These are phyloP conservation scores for Fusarium torreyae DNA, from an alignment of 2,329 filamentous ascomycete species.

Conservation along the genomic window DNA sequence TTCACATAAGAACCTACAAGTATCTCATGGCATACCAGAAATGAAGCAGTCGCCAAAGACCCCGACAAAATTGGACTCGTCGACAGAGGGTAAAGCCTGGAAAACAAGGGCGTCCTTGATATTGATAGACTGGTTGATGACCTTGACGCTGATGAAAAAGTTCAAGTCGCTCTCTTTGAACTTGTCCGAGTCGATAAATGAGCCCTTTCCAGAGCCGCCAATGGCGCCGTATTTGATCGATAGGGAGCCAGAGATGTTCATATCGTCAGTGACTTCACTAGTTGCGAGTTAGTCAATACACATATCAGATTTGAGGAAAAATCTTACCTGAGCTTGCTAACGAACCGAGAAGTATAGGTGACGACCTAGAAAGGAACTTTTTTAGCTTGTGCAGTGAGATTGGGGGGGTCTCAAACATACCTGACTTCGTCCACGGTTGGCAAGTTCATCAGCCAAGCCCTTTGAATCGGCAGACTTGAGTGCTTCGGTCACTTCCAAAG, in stretches of 20 bases:
- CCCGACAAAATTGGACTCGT: not conserved
- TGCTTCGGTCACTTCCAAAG: conserved; percentile 5
- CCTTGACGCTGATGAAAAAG: conserved; percentile 14
- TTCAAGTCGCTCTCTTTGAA: conserved; percentile 9
- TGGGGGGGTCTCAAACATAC: no score
- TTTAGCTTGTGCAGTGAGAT: no score
- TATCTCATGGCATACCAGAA: not conserved
- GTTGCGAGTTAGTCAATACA: not conserved
- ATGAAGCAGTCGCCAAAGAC: conserved; percentile 3
- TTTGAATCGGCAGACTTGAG: conserved; percentile 5
- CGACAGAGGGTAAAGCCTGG: not conserved
- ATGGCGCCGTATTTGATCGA: conserved; percentile 3
- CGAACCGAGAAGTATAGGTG: not conserved
- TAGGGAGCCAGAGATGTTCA: conserved; percentile 6
- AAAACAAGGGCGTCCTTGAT: conserved; percentile 5
- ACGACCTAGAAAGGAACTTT: not conserved
- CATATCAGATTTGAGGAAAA: fast-evolving
- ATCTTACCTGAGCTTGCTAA: conserved; percentile 1
- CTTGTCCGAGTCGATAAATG: not conserved
- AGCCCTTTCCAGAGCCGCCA: not conserved
- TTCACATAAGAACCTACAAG: not conserved
- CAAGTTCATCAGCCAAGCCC: not conserved
- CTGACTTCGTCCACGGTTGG: not conserved
- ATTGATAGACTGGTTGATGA: conserved; percentile 5
- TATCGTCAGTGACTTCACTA: not conserved